Base-by-base conservation (phyloP, 1,139 yeast genomes). In the Kurtzmaniella natalensis region DNA sequence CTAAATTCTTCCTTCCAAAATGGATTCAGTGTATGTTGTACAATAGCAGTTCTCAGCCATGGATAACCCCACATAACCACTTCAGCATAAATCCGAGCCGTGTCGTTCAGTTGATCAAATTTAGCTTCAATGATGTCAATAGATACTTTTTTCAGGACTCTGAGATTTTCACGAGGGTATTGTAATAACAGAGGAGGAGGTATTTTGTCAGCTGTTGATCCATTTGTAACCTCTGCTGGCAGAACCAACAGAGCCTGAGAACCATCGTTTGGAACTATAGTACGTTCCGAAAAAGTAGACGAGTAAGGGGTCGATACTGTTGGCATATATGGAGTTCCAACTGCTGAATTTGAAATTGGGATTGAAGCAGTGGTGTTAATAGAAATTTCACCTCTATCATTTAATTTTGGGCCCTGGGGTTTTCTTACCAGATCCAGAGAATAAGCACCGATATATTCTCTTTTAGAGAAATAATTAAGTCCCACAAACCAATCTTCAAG, bases 401-500 rank as follows among this genome's bases (percentile, higher is more conserved):
- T n/a, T 9, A 10, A 9, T 5, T 5, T 17, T 4, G 29, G 20
- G 5, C 8, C 10, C 17, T 28, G 31, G 9, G 32, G 18, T 9
- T 15, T 7, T 13, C 14, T 16, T 7, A 45, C 31, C 55, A 51
- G 39, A 43, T 61, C 3, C 60, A 50, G 29, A 26, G 20, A 17
- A 18, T 26, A 26, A 13, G 20, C 19, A 1, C 74, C 74, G 38
- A 69, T 68, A 39, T 69, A 74, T 42, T 81, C 87, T 28, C 81
- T 61, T 43, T 72, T 72, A 3, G 94, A 72, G 49, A 83, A 79
- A 16, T 85, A 75, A 39, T 72, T 74, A 37, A 87, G 58, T 0
- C 89, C 81, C 6, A 85, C 84, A 45, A 77, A 70, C 95, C 96
- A 87, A 53, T 84, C 94, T 46, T 82, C 94, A 35, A 81, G 67